phyloP scores from a whole-genome alignment of 345 rosid species.

The Noccaea bulbosa region DNA sequence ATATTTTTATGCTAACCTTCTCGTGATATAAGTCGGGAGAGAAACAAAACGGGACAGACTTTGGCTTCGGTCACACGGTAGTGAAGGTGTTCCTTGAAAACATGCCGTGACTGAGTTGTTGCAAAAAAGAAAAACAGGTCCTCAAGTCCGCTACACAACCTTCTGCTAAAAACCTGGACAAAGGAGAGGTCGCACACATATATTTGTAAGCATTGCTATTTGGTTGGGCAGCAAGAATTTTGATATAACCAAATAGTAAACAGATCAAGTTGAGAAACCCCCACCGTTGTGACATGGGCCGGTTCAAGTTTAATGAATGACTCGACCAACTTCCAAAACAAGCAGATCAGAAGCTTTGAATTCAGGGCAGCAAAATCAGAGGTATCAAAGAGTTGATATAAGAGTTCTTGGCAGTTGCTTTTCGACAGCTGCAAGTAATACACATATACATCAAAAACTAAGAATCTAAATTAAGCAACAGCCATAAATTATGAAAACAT shows the following conservation, averaged over 20 bases:
- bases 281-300: conserved; percentile 52
- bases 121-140: conserved; percentile 72
- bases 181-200: conserved; percentile 12
- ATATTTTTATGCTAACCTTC: conserved; percentile 57
- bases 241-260: conserved; percentile 26
- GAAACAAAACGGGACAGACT: conserved; percentile 65
- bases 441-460: conserved; percentile 24
- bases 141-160: conserved; percentile 48
- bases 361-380: conserved; percentile 56
- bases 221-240: conserved; percentile 28
- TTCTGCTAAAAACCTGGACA: conserved; percentile 58
- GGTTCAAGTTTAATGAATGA: conserved; percentile 50
- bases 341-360: conserved; percentile 56
- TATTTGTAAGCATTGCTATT: conserved; percentile 24
- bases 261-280: conserved; percentile 39
- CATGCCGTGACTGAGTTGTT: conserved; percentile 53
- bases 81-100: conserved; percentile 68
- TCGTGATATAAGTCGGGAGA: conserved; percentile 59
- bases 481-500: conserved; percentile 11
- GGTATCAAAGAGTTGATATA: conserved; percentile 56
- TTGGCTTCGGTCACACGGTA: conserved; percentile 64
- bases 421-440: conserved; percentile 52
- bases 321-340: conserved; percentile 73
- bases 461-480: conserved; percentile 12
- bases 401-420: conserved; percentile 64